Percentiles rank a stretch among this genome's conserved stretches.
These are phyloP conservation scores for Xylaria hypoxylon DNA, from an alignment of 2,329 filamentous ascomycete genomes.

Conservation along the genomic window DNA sequence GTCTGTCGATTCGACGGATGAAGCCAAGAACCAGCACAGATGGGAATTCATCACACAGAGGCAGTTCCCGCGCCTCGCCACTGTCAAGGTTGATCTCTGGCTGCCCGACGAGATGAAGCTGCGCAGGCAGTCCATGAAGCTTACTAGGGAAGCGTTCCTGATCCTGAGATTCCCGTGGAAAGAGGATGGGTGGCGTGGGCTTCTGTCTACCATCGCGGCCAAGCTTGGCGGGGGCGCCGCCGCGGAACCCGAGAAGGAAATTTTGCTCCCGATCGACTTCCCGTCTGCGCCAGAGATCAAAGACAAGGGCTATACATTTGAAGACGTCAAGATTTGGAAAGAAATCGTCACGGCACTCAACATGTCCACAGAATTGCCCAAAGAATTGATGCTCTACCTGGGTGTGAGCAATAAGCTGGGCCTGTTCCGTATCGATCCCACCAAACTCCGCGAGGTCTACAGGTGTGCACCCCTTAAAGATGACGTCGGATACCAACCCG, in stretches of 20 bases:
- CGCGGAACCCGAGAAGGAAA: constrained; percentile 69
- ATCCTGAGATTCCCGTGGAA: constrained; percentile 75
- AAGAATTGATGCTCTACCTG: constrained; percentile 72
- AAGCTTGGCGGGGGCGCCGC: constrained; percentile 63
- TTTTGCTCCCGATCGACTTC: constrained; percentile 73
- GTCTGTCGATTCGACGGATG: constrained; percentile 50
- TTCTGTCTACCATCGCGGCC: constrained; percentile 59
- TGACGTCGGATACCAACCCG: constrained; percentile 71
- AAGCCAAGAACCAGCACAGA: constrained; percentile 56
- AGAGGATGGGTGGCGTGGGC: constrained; percentile 61
- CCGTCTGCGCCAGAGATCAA: constrained; percentile 69
- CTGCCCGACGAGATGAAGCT: constrained; percentile 71
- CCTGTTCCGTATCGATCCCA: constrained; percentile 75
- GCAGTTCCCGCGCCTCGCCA: constrained; percentile 76
- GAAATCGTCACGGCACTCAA: constrained; percentile 67
- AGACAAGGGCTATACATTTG: constrained; percentile 68
- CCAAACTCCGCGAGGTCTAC: constrained; percentile 67
- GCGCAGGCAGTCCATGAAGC: constrained; percentile 63
- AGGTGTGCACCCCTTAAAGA: constrained; percentile 69
- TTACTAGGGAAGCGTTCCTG: constrained; percentile 67
- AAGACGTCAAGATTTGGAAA: constrained; percentile 74
- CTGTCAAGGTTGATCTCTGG: constrained; percentile 76
- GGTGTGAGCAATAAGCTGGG: constrained; percentile 74
- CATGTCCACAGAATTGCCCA: constrained; percentile 68
- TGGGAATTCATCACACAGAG: constrained; percentile 81